phyloP scores from a whole-genome alignment of 345 rosid genomes.

The Sapria himalayana region DNA sequence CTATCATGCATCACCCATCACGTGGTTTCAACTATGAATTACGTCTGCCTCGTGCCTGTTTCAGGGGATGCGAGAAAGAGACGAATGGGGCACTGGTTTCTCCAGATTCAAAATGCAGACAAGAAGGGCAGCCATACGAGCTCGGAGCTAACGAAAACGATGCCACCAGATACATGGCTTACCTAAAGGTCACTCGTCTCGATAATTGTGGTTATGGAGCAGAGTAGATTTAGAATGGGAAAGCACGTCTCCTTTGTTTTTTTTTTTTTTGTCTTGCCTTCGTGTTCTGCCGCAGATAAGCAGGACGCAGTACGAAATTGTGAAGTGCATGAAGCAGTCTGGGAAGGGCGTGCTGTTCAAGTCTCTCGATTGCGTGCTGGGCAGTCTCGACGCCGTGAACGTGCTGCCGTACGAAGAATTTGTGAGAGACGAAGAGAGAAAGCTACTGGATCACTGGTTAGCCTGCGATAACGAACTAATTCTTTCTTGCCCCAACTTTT shows the following conservation, averaged over 20 bases:
- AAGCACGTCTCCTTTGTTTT: constrained; percentile 8
- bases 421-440: constrained; percentile 72
- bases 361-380: constrained; percentile 53
- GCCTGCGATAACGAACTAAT: constrained; percentile 14
- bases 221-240: too few species aligned
- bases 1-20: too few species aligned
- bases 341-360: constrained; percentile 59
- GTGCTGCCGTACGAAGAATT: constrained; percentile 76
- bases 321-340: constrained; percentile 70
- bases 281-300: constrained; percentile 50
- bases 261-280: constrained; percentile 5
- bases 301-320: constrained; percentile 80
- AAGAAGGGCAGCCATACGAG: constrained; percentile 29
- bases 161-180: constrained; percentile 84
- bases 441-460: constrained; percentile 68
- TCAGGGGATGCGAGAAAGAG: constrained; percentile 31
- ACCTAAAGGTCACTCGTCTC: constrained; percentile 50
- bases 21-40: constrained; percentile 1
- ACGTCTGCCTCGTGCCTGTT: constrained; percentile 10
- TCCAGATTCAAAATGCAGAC: constrained; percentile 17
- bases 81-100: constrained; percentile 16
- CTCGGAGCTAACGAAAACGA: constrained; percentile 33
- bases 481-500: constrained; percentile 5
- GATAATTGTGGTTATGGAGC: too few species aligned
- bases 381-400: constrained; percentile 38